Evolutionary conservation across 2,329 filamentous ascomycete species (phyloP).

Genomic region (Orbilia javanica): DNA sequence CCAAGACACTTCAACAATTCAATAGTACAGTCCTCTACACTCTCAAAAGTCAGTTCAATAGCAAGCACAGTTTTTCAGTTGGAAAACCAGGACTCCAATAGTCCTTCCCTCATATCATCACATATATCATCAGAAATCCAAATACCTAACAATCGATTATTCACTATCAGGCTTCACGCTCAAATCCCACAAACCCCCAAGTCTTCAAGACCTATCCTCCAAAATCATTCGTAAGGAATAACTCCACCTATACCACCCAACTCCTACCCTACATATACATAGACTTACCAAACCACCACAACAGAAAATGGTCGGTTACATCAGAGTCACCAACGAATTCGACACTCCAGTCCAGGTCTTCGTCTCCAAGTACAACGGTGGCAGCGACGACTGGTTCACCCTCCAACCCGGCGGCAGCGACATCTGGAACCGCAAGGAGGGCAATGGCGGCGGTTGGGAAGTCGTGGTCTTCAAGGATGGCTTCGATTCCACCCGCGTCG

Average conservation of each 20-base stretch:
- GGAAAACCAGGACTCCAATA: not conserved
- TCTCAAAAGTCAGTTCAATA: not conserved
- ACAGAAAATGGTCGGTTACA: constrained; percentile 13
- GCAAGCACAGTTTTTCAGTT: not conserved
- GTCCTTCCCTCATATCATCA: not conserved
- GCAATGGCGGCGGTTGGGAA: constrained; percentile 27
- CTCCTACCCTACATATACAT: too few species aligned
- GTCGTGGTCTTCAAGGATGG: constrained; percentile 20
- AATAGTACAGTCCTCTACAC: not conserved
- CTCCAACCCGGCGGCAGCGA: constrained; percentile 4
- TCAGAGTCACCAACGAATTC: constrained; percentile 25
- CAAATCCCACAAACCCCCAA: not conserved
- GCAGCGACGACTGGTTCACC: constrained; percentile 12
- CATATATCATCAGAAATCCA: too few species aligned
- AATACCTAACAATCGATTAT: not conserved
- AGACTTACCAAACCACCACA: not conserved
- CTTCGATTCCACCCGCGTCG: constrained; percentile 1
- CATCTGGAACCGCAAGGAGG: constrained; percentile 26
- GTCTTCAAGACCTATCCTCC: not conserved
- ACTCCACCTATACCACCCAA: not conserved
- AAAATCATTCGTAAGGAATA: not conserved
- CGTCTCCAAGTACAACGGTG: constrained; percentile 32
- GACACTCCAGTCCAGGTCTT: constrained; percentile 1
- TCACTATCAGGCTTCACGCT: not conserved
- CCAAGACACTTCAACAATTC: not conserved